Conservation (phyloP, 1,284 basidiomycete species). For the Porogramme epimiltina region DNA sequence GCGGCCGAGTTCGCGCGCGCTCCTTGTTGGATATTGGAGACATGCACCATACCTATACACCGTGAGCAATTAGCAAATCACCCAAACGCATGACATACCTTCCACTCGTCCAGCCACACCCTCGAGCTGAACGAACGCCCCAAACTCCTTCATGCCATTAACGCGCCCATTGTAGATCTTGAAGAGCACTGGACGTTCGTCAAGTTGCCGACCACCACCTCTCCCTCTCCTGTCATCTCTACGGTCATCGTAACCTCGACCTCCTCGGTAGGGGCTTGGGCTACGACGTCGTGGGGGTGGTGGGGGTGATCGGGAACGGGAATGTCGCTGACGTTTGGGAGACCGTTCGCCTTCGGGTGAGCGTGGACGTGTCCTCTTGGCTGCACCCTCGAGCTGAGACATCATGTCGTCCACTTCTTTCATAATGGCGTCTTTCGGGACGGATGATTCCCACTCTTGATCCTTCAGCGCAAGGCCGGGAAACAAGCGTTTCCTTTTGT, state of each 20-base stretch:
- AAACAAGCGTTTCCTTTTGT: constrained; percentile 84
- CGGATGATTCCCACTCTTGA: constrained; percentile 57
- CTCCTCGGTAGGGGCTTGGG: constrained; percentile 52
- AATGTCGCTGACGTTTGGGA: constrained; percentile 58
- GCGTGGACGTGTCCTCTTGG: constrained; percentile 55
- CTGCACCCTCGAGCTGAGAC: constrained; percentile 70
- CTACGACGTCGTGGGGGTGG: constrained; percentile 49
- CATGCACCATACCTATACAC: constrained; percentile 87
- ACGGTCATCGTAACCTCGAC: constrained; percentile 46
- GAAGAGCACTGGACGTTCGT: constrained; percentile 88
- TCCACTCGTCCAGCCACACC: constrained; percentile 86
- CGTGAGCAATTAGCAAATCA: constrained; percentile 2
- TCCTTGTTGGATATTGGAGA: constrained; percentile 87
- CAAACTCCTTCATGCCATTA: constrained; percentile 90
- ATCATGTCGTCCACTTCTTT: constrained; percentile 89
- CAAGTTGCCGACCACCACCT: constrained; percentile 48
- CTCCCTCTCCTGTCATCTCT: constrained; percentile 46
- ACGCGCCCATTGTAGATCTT: constrained; percentile 95
- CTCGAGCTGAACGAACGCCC: constrained; percentile 90
- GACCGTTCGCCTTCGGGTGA: constrained; percentile 49
- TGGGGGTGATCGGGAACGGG: constrained; percentile 44
- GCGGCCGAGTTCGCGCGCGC: constrained; percentile 85
- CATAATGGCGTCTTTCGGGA: constrained; percentile 58
- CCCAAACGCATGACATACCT: constrained; percentile 61
- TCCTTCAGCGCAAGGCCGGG: constrained; percentile 91